phyloP scores from a whole-genome alignment of 768 basidiomycete species.

The Pholiota molesta region DNA sequence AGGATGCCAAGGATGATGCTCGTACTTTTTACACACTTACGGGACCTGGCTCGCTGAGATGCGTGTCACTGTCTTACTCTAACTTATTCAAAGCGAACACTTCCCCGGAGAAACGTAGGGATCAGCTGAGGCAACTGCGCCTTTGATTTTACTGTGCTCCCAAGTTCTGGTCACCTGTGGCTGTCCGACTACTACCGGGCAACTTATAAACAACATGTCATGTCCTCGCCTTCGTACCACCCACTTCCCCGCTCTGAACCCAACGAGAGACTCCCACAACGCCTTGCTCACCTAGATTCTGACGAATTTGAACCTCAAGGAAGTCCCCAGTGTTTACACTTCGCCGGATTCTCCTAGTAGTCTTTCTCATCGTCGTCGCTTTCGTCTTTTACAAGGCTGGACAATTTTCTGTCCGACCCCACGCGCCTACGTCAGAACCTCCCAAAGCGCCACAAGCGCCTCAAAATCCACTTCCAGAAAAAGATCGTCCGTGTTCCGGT shows the following conservation, averaged over 20 bases:
- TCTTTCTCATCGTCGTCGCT: conserved; percentile 38
- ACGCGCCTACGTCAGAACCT: conserved; percentile 6
- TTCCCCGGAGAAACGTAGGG: neutral
- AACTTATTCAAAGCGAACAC: neutral
- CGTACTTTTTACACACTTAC: no score
- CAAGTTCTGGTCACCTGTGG: conserved; percentile 8
- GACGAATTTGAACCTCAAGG: conserved; percentile 23
- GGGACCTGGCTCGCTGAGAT: no score
- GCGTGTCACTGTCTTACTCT: neutral
- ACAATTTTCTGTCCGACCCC: conserved; percentile 36
- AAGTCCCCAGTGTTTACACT: conserved; percentile 27
- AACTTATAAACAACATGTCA: conserved; percentile 23
- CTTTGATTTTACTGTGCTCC: neutral
- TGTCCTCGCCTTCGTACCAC: conserved; percentile 17
- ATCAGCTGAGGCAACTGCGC: neutral
- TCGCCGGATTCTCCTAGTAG: conserved; percentile 35
- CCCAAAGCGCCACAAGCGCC: conserved; percentile 9
- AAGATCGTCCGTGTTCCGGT: conserved; percentile 15
- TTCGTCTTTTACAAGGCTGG: conserved; percentile 46
- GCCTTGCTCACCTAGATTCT: conserved; percentile 22
- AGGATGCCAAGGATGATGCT: no score
- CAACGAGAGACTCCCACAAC: neutral
- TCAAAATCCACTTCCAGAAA: conserved; percentile 13
- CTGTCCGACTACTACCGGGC: conserved; percentile 17
- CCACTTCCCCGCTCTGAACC: conserved; percentile 12